These are phyloP conservation scores for Solanum chacoense DNA, from an alignment of 305 asterid genomes.

Conservation along the genomic window DNA sequence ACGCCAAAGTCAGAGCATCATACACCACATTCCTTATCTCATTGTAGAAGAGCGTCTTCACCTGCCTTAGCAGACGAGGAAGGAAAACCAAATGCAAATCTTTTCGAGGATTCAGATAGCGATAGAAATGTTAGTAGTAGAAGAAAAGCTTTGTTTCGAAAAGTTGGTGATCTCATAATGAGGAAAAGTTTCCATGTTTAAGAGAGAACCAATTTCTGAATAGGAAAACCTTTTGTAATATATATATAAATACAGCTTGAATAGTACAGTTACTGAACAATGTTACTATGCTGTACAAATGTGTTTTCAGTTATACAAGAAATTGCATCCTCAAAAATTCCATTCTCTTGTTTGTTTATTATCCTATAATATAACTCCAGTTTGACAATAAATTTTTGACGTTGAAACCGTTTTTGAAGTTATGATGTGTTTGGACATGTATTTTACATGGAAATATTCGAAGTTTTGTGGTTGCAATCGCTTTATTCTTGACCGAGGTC, in stretches of 20 bases:
- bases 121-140: slow-evolving; percentile 8
- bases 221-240: not conserved
- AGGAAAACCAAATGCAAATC: slow-evolving; percentile 10
- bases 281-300: not conserved
- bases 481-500: not conserved
- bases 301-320: not conserved
- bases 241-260: not conserved
- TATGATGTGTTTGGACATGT: not conserved
- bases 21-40: slow-evolving; percentile 31
- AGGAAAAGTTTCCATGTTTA: slow-evolving; percentile 13
- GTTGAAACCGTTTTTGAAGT: not conserved
- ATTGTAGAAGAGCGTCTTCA: slow-evolving; percentile 16
- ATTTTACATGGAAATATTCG: not conserved
- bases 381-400: not conserved
- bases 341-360: not conserved
- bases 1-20: slow-evolving; percentile 58
- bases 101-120: slow-evolving; percentile 15
- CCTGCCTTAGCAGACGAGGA: slow-evolving; percentile 17
- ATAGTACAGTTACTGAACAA: not conserved
- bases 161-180: slow-evolving; percentile 24
- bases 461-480: not conserved
- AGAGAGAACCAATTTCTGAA: slow-evolving; percentile 5
- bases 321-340: not conserved
- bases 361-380: not conserved
- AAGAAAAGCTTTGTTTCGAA: slow-evolving; percentile 20